These are phyloP conservation scores for Exutisphaerella laricina DNA, from an alignment of 2,329 filamentous ascomycete genomes.

Conservation along the genomic window DNA sequence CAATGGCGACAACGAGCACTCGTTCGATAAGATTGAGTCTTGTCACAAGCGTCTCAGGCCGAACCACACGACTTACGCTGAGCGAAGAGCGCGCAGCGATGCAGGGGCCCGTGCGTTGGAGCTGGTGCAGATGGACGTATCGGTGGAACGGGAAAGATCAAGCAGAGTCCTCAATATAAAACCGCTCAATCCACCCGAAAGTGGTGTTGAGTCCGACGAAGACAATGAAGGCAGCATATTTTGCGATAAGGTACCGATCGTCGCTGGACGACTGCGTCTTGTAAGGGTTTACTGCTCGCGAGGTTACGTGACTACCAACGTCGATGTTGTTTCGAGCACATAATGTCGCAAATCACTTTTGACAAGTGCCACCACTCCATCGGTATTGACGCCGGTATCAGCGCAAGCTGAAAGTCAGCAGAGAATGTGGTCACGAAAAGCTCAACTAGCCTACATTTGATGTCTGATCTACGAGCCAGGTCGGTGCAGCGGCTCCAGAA, in stretches of 20 bases:
- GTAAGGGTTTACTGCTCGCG: neutral
- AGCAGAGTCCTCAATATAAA: neutral
- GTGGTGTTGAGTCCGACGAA: conserved; percentile 9
- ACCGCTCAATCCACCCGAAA: conserved; percentile 1
- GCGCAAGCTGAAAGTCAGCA: neutral
- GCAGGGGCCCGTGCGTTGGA: no score
- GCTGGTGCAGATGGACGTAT: no score
- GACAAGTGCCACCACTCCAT: neutral
- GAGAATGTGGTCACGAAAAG: no score
- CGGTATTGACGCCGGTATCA: neutral
- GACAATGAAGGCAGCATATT: conserved; percentile 1
- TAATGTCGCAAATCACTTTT: conserved; percentile 1
- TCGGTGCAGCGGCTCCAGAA: no score
- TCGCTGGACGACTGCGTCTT: conserved; percentile 1
- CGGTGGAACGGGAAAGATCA: neutral
- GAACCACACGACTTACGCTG: conserved; percentile 13
- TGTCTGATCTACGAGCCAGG: no score
- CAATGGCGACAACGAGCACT: conserved; percentile 18
- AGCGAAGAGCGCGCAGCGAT: conserved; percentile 13
- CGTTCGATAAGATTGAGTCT: conserved; percentile 2
- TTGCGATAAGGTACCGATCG: neutral
- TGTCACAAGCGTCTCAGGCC: conserved; percentile 4
- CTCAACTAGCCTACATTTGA: no score
- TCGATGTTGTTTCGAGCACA: neutral
- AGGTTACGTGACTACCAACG: neutral